phyloP scores from a whole-genome alignment of 345 rosid genomes.

The Camelina hispida region DNA sequence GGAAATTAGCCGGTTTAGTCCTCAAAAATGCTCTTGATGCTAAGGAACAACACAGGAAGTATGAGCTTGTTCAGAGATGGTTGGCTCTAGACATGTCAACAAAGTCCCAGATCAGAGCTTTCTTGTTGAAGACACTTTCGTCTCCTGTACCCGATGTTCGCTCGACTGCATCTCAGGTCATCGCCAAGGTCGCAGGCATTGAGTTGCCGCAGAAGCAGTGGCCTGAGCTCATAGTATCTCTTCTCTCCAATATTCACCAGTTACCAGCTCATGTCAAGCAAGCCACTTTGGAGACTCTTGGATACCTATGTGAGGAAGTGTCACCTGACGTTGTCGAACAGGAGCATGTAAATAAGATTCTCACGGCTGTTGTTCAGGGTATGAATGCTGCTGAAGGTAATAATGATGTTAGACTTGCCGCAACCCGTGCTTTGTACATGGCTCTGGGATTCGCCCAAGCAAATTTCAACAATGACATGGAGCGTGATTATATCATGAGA shows the following conservation, averaged over 20 bases:
- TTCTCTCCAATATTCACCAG: constrained; percentile 69
- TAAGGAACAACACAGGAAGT: constrained; percentile 72
- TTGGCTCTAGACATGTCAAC: constrained; percentile 56
- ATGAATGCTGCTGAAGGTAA: constrained; percentile 64
- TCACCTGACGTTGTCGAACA: constrained; percentile 75
- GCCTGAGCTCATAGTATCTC: constrained; percentile 73
- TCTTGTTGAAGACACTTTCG: constrained; percentile 62
- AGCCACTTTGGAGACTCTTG: constrained; percentile 80
- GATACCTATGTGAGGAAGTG: constrained; percentile 77
- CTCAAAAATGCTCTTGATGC: constrained; percentile 77
- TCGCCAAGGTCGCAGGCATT: constrained; percentile 77
- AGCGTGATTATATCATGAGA: constrained; percentile 73
- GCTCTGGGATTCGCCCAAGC: constrained; percentile 76
- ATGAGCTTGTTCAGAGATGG: constrained; percentile 81
- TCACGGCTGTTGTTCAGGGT: constrained; percentile 73
- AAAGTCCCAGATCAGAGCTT: constrained; percentile 66
- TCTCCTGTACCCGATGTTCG: constrained; percentile 67
- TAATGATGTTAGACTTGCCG: constrained; percentile 69
- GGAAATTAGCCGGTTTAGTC: constrained; percentile 73
- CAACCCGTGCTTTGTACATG: constrained; percentile 63
- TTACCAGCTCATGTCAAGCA: constrained; percentile 70
- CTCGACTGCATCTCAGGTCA: constrained; percentile 72
- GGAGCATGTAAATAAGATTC: constrained; percentile 80
- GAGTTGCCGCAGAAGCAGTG: constrained; percentile 82
- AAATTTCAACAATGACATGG: constrained; percentile 68